Conservation (phyloP, 2,329 filamentous ascomycete genomes). For the Cryoendolithus antarcticus region DNA sequence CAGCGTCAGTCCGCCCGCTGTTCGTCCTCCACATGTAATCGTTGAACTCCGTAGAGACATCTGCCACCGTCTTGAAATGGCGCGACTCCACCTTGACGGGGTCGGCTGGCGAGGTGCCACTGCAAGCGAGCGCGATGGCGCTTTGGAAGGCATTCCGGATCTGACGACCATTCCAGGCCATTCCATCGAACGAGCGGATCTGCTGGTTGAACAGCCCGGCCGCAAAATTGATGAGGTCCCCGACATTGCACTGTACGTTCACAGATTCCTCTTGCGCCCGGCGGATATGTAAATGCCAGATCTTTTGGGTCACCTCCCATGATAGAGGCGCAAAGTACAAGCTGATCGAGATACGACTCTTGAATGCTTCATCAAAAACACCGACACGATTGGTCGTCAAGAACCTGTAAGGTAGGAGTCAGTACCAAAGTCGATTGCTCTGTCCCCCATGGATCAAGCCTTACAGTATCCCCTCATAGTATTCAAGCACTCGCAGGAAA, state of each 20-base stretch:
- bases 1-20: not conserved
- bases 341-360: slow-evolving; percentile 22
- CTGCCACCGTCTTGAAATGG: slow-evolving; percentile 1
- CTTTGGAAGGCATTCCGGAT: slow-evolving; percentile 25
- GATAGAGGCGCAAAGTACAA: slow-evolving; percentile 28
- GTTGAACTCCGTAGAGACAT: slow-evolving; percentile 2
- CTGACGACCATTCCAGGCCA: slow-evolving; percentile 23
- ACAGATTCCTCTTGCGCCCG: not conserved
- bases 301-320: slow-evolving; percentile 10
- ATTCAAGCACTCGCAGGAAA: slow-evolving; percentile 17
- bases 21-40: slow-evolving; percentile 1
- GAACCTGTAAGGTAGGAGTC: no score
- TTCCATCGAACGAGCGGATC: not conserved
- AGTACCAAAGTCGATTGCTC: no score
- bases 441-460: no score
- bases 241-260: no score
- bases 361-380: slow-evolving; percentile 25
- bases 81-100: not conserved
- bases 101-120: no score
- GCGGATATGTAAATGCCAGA: slow-evolving; percentile 11
- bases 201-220: slow-evolving; percentile 5
- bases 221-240: no score
- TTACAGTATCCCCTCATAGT: slow-evolving; percentile 16
- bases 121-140: slow-evolving; percentile 17
- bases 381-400: slow-evolving; percentile 26